Evolutionary conservation across 2,329 filamentous ascomycete genomes (phyloP).

Genomic region (Trichoderma aggressivum): DNA sequence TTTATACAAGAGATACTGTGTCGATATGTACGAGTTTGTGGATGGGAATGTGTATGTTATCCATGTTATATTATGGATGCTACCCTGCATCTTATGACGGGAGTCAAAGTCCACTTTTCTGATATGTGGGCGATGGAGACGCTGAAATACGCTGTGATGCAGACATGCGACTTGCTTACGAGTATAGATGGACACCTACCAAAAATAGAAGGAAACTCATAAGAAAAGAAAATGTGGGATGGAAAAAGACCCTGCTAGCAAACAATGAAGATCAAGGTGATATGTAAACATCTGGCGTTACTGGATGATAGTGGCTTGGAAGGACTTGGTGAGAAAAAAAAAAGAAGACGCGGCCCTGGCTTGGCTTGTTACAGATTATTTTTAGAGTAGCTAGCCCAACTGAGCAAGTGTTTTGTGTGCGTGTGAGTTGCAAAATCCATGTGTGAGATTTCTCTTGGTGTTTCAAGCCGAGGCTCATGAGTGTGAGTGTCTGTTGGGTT

Average conservation of each 20-base stretch:
- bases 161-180: background rate
- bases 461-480: background rate
- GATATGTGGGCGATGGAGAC: background rate
- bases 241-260: background rate
- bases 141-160: background rate
- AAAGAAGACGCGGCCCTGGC: background rate
- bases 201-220: background rate
- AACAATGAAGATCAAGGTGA: background rate
- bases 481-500: background rate
- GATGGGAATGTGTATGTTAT: background rate
- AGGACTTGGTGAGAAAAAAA: background rate
- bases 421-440: background rate
- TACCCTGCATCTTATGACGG: background rate
- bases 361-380: constrained; percentile 14
- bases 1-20: background rate
- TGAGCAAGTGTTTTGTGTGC: background rate
- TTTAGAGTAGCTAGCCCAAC: background rate
- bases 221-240: background rate
- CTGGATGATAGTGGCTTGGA: background rate
- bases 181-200: background rate
- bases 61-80: background rate
- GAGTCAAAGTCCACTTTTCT: background rate
- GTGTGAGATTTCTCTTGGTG: background rate
- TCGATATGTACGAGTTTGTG: background rate
- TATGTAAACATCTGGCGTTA: background rate